Percentiles rank a stretch among this genome's conserved stretches.
Evolutionary conservation across 1,139 yeast species (phyloP).

Genomic region (Sporopachydermia cereana): DNA sequence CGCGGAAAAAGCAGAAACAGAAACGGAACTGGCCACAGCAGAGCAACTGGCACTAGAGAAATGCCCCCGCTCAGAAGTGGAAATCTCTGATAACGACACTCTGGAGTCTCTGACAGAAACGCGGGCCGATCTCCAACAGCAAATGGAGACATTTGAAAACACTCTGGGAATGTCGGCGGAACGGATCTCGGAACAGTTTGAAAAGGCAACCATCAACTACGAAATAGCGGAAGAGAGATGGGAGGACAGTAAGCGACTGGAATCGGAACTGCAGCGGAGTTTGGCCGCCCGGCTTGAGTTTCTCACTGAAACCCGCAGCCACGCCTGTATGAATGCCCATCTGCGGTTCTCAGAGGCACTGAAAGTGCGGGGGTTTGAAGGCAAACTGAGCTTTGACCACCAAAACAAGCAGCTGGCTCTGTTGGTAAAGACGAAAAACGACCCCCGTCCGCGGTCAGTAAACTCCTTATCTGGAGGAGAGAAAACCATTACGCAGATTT

Average conservation of each 20-base stretch:
- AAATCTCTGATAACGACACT: slow-evolving; percentile 22
- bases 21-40: slow-evolving; percentile 16
- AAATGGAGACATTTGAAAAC: slow-evolving; percentile 25
- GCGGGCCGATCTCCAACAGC: slow-evolving; percentile 25
- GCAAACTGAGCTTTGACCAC: slow-evolving; percentile 55
- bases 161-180: slow-evolving; percentile 33
- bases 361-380: slow-evolving; percentile 62
- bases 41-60: slow-evolving; percentile 19
- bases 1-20: slow-evolving; percentile 17
- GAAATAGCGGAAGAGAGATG: slow-evolving; percentile 25
- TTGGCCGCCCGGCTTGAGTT: slow-evolving; percentile 39
- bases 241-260: slow-evolving; percentile 21
- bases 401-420: slow-evolving; percentile 39
- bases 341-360: slow-evolving; percentile 47
- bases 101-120: slow-evolving; percentile 20
- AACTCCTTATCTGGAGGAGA: slow-evolving; percentile 94
- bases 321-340: slow-evolving; percentile 34
- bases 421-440: slow-evolving; percentile 48
- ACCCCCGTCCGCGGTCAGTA: slow-evolving; percentile 51
- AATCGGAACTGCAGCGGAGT: slow-evolving; percentile 24
- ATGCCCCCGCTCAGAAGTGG: slow-evolving; percentile 20
- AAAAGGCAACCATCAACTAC: slow-evolving; percentile 25
- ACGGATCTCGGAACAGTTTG: slow-evolving; percentile 27
- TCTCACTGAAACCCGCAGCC: slow-evolving; percentile 35
- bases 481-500: slow-evolving; percentile 86